A percentile compares a stretch with the other conserved stretches of the same genome.
These are phyloP conservation scores for Termitomyces sp. DNA, from an alignment of 768 basidiomycete genomes.

Conservation along the genomic window DNA sequence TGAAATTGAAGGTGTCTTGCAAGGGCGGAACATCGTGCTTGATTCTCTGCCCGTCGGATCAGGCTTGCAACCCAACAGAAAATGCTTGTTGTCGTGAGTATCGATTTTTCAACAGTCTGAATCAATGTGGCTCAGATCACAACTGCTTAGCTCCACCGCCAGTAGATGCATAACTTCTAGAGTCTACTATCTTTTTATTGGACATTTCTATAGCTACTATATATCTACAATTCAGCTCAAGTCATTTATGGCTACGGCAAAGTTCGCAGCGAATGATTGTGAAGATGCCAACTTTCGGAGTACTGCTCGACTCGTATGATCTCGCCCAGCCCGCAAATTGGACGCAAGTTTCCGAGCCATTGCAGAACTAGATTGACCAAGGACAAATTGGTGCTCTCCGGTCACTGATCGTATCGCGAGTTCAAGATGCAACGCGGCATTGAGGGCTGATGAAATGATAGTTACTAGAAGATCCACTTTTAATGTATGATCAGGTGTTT, in stretches of 20 bases:
- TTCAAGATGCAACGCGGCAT: constrained; percentile 65
- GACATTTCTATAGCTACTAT: constrained; percentile 5
- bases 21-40: constrained; percentile 55
- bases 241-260: constrained; percentile 57
- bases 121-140: not conserved
- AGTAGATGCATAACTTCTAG: constrained; percentile 26
- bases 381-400: constrained; percentile 39
- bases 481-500: constrained; percentile 46
- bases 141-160: constrained; percentile 37
- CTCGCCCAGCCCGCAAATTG: constrained; percentile 50
- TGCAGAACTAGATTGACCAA: constrained; percentile 58
- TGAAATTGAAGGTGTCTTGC: constrained; percentile 1
- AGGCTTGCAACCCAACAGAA: constrained; percentile 59
- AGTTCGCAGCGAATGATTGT: constrained; percentile 65
- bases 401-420: constrained; percentile 54
- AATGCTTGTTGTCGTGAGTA: constrained; percentile 79
- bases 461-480: constrained; percentile 60
- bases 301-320: constrained; percentile 45
- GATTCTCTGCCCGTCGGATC: constrained; percentile 66
- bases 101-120: not conserved
- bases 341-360: constrained; percentile 62
- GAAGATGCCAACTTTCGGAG: constrained; percentile 56
- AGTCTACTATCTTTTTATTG: constrained; percentile 7
- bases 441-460: constrained; percentile 59
- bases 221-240: constrained; percentile 19